Evolutionary conservation across 176 grass and related monocot genomes (phyloP).

Genomic region (Avena atlantica): DNA sequence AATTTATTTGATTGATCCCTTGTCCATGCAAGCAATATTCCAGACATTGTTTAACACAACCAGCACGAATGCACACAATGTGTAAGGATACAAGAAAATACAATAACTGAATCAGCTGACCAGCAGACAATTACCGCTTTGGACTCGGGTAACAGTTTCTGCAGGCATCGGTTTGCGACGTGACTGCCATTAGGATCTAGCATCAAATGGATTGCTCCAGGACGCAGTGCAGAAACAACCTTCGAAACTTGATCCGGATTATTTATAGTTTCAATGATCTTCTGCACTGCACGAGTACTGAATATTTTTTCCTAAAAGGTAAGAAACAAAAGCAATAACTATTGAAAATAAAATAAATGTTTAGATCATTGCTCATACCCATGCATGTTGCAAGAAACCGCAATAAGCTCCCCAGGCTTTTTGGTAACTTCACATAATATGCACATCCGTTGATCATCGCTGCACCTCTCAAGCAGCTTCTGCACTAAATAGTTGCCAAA

Average conservation of each 20-base stretch:
- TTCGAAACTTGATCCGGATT: slow-evolving; percentile 48
- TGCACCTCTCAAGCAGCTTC: slow-evolving; percentile 73
- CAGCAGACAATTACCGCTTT: slow-evolving; percentile 53
- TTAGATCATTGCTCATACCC: slow-evolving; percentile 66
- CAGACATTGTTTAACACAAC: background rate
- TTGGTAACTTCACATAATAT: slow-evolving; percentile 78
- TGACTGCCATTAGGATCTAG: slow-evolving; percentile 78
- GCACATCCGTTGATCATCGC: slow-evolving; percentile 52
- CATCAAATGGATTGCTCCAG: slow-evolving; percentile 63
- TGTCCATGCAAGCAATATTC: background rate
- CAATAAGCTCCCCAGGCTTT: slow-evolving; percentile 55
- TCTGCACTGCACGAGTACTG: slow-evolving; percentile 84
- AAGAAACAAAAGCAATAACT: slow-evolving; percentile 30
- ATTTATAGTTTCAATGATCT: slow-evolving; percentile 76
- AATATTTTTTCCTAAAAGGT: slow-evolving; percentile 35
- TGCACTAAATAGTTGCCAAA: slow-evolving; percentile 79
- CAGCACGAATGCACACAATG: slow-evolving; percentile 11
- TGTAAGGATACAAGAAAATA: slow-evolving; percentile 21
- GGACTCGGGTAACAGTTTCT: slow-evolving; percentile 62
- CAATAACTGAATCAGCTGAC: slow-evolving; percentile 30
- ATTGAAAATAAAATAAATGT: slow-evolving; percentile 19
- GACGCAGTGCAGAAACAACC: slow-evolving; percentile 64
- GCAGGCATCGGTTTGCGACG: slow-evolving; percentile 67
- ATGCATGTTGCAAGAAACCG: slow-evolving; percentile 75
- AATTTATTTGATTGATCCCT: background rate